These are phyloP conservation scores for Zymoseptoria crescenta DNA, from an alignment of 2,329 filamentous ascomycete species.

Conservation along the genomic window DNA sequence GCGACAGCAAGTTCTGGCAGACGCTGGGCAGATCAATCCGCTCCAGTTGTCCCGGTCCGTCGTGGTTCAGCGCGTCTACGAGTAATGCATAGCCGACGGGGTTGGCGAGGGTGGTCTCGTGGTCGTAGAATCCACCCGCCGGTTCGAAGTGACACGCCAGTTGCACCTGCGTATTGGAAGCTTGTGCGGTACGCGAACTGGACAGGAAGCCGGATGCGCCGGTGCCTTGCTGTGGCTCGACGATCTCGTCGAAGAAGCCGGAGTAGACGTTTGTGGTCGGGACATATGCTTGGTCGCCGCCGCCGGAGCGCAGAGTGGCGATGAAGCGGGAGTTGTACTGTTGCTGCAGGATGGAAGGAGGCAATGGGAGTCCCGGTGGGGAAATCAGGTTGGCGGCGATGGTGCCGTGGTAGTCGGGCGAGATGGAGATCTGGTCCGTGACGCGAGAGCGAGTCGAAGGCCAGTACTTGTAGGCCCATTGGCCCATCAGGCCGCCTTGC, in stretches of 20 bases:
- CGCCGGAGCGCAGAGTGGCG: conserved; percentile 33
- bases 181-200: conserved; percentile 39
- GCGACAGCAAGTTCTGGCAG: conserved; percentile 34
- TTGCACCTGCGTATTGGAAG: conserved; percentile 45
- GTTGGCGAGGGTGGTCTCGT: conserved; percentile 46
- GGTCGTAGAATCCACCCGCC: conserved; percentile 42
- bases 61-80: conserved; percentile 43
- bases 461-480: conserved; percentile 53
- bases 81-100: conserved; percentile 39
- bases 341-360: conserved; percentile 41
- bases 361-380: conserved; percentile 41
- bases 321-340: conserved; percentile 39
- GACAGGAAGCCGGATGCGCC: conserved; percentile 39
- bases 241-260: conserved; percentile 44
- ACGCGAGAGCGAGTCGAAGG: conserved; percentile 40
- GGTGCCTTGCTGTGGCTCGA: conserved; percentile 42
- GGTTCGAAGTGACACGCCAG: conserved; percentile 31
- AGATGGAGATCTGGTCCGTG: conserved; percentile 44
- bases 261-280: conserved; percentile 47
- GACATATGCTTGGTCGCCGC: conserved; percentile 46
- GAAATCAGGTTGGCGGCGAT: conserved; percentile 28
- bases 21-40: conserved; percentile 35
- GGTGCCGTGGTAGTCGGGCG: conserved; percentile 46
- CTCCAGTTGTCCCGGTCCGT: conserved; percentile 36
- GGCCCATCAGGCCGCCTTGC: conserved; percentile 44